Percentiles rank a stretch among this genome's conserved stretches.
These are phyloP conservation scores for Coprinopsis marcescibilis DNA, from an alignment of 768 basidiomycete genomes.

Conservation along the genomic window DNA sequence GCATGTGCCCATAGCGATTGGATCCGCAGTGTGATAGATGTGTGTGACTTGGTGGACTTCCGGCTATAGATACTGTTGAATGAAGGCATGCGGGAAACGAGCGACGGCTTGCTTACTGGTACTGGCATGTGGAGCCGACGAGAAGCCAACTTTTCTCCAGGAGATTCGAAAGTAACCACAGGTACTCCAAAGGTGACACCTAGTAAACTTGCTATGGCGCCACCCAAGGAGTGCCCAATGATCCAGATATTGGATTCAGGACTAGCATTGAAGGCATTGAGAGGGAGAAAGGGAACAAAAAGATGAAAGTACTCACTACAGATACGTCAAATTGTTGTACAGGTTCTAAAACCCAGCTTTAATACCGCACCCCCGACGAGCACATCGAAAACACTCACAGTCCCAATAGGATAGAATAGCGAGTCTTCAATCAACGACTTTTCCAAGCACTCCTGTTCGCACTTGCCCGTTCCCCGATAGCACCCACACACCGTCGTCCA, in stretches of 20 bases:
- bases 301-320: constrained; percentile 47
- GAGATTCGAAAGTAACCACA: constrained; percentile 83
- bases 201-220: constrained; percentile 74
- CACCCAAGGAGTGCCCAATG: constrained; percentile 66
- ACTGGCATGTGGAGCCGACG: constrained; percentile 78
- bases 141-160: constrained; percentile 81
- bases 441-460: constrained; percentile 76
- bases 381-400: constrained; percentile 42
- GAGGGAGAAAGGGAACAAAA: background rate
- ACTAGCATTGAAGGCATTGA: background rate
- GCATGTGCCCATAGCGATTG: constrained; percentile 87
- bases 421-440: constrained; percentile 68
- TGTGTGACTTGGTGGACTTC: constrained; percentile 80
- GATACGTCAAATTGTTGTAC: constrained; percentile 89
- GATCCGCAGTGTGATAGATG: constrained; percentile 92
- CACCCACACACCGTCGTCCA: constrained; percentile 96
- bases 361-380: background rate
- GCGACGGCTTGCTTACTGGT: constrained; percentile 45
- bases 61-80: constrained; percentile 36
- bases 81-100: background rate
- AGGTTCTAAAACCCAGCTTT: constrained; percentile 53
- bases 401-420: constrained; percentile 87
- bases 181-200: constrained; percentile 88
- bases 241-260: constrained; percentile 73
- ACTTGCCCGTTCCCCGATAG: constrained; percentile 73